Base-by-base conservation (phyloP, 2,329 filamentous ascomycete genomes). In the Cladosporium sp. region DNA sequence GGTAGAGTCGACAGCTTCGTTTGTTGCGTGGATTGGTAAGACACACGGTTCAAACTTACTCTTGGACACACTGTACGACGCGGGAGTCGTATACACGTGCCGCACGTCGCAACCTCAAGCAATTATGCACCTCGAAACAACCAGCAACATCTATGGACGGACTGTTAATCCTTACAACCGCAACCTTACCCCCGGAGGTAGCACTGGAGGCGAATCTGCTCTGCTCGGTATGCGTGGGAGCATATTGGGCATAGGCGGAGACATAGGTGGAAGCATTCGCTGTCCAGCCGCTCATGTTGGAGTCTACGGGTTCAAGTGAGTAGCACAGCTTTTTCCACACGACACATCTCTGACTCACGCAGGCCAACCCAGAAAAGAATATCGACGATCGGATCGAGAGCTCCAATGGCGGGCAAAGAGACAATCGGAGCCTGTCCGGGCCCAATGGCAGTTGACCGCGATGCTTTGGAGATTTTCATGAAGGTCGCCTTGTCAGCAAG, bases 191-290 rank as follows among this genome's bases (percentile, higher is more conserved):
- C 71, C 79, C 21, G 86, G 86, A 6, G 86, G 85, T 2, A 84
- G 81, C 4, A 84, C 82, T 7, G 86, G 86, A 51, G 86, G 86
- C 54, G 86, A 88, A 74, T 85, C 85, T 1, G 84, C 86, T 0
- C 74, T 87, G 3, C 65, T 86, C 8, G 60, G 60, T 2, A 64
- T 64, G 60, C 34, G 60, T 44, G 60, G 60, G 24, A 64, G 60
- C 21, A 64, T 64, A 14, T 47, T 64, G 60, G 60, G 60, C 1
- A 81, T 87, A 55, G 86, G 83, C 0, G 82, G 82, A 8, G 84
- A 86, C 69, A 85, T 86, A 66, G 82, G 83, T 12, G 83, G 83
- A 4, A 81, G 78, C 0, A 83, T 85, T 64, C 76, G 83, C 18
- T 78, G 74, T 12, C 83, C 83, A 1, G 81, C 82, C 15, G 81